These are phyloP conservation scores for Basipetospora sp. DNA, from an alignment of 2,329 filamentous ascomycete genomes.

Conservation along the genomic window DNA sequence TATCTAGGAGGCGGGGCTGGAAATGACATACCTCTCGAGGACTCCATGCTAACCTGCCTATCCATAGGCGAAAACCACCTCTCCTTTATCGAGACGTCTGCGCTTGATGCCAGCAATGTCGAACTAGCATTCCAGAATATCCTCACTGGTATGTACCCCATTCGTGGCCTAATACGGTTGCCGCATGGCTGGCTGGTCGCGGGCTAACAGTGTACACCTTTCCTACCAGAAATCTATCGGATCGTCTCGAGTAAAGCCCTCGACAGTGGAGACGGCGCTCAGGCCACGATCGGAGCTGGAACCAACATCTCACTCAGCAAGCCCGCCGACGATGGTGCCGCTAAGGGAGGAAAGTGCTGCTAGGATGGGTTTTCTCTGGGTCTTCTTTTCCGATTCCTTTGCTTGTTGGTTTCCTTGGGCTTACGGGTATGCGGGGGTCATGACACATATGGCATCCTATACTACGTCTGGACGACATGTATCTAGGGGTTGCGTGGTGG, in stretches of 20 bases:
- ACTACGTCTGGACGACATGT: conserved; percentile 6
- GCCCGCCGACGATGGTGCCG: conserved; percentile 58
- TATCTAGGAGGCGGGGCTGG: too few species aligned
- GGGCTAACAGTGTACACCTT: background rate
- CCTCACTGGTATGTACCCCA: conserved; percentile 60
- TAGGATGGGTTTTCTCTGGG: too few species aligned
- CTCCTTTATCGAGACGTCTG: conserved; percentile 98
- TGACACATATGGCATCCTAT: conserved; percentile 3
- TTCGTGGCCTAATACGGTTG: too few species aligned
- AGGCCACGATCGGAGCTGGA: conserved; percentile 65
- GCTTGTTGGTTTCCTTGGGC: conserved; percentile 3
- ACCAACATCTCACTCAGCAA: conserved; percentile 79
- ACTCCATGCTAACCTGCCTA: background rate
- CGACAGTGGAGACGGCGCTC: conserved; percentile 70
- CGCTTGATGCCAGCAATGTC: conserved; percentile 95
- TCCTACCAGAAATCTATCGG: conserved; percentile 77
- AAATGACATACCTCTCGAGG: too few species aligned
- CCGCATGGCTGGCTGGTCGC: too few species aligned
- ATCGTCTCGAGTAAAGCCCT: conserved; percentile 97
- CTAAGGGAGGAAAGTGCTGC: conserved; percentile 72
- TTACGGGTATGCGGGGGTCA: conserved; percentile 4
- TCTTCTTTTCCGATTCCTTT: conserved; percentile 8
- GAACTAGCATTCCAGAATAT: conserved; percentile 99
- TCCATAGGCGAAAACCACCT: conserved; percentile 80
- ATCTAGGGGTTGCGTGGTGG: conserved; percentile 1